Evolutionary conservation across 2,329 filamentous ascomycete genomes (phyloP).

Genomic region (Bimuria novae-zelandiae): DNA sequence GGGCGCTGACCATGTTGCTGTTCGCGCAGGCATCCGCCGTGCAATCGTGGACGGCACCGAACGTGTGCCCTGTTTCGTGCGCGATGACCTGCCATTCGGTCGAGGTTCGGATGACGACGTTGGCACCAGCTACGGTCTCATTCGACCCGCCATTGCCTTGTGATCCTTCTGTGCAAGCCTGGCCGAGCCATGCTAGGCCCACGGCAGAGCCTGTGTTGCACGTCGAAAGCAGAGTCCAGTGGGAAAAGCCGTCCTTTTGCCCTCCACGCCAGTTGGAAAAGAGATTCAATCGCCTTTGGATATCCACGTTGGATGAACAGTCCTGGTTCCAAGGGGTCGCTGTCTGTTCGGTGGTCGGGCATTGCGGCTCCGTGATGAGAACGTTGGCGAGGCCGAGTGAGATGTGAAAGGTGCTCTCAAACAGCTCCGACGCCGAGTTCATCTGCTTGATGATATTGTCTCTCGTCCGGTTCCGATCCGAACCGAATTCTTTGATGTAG

Average conservation of each 20-base stretch:
- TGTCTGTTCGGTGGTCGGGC: constrained; percentile 69
- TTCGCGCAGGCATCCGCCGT: constrained; percentile 68
- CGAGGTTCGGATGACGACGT: constrained; percentile 82
- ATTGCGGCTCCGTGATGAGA: constrained; percentile 74
- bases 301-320: constrained; percentile 66
- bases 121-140: constrained; percentile 82
- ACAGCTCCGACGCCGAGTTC: constrained; percentile 84
- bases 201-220: constrained; percentile 85
- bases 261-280: constrained; percentile 89
- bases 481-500: constrained; percentile 75
- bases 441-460: constrained; percentile 81
- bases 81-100: constrained; percentile 96
- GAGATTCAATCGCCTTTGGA: constrained; percentile 78
- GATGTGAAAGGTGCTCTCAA: constrained; percentile 92
- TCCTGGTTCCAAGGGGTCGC: constrained; percentile 82
- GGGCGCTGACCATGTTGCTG: constrained; percentile 61
- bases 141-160: constrained; percentile 50
- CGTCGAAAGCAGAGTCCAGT: constrained; percentile 87
- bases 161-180: constrained; percentile 71
- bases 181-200: constrained; percentile 89
- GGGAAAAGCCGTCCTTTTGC: constrained; percentile 79
- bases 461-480: constrained; percentile 70
- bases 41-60: constrained; percentile 95
- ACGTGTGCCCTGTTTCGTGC: constrained; percentile 92
- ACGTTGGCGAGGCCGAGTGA: constrained; percentile 88